These are phyloP conservation scores for Botryotinia calthae DNA, from an alignment of 2,329 filamentous ascomycete genomes.

Conservation along the genomic window DNA sequence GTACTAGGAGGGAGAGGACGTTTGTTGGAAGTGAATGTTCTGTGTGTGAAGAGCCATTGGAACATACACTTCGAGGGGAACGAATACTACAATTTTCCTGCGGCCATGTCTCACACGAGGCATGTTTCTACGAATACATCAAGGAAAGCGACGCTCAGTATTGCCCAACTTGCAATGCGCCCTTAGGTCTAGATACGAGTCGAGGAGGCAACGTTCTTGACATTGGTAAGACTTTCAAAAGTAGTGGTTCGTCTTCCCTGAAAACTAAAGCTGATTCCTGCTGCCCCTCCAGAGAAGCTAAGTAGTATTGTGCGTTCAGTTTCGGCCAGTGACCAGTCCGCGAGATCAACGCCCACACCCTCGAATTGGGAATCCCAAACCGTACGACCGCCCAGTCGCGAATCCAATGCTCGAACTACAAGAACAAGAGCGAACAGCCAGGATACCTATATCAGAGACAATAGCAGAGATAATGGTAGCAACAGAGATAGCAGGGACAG, in stretches of 20 bases:
- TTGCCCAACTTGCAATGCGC: constrained; percentile 90
- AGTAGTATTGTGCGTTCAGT: constrained; percentile 87
- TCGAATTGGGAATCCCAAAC: constrained; percentile 66
- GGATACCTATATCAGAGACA: constrained; percentile 39
- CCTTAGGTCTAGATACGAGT: constrained; percentile 85
- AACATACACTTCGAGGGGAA: constrained; percentile 92
- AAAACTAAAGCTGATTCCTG: constrained; percentile 29
- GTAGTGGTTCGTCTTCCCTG: constrained; percentile 37
- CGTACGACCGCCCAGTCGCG: constrained; percentile 53
- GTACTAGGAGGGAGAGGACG: constrained; percentile 82
- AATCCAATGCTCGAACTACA: constrained; percentile 30
- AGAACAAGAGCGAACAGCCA: constrained; percentile 36
- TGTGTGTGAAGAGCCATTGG: constrained; percentile 93
- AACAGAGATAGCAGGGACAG: constrained; percentile 43
- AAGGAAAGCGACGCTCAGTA: constrained; percentile 91
- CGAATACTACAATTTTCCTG: constrained; percentile 94
- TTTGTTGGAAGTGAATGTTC: constrained; percentile 94
- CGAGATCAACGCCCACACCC: constrained; percentile 49
- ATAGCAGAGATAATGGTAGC: constrained; percentile 38
- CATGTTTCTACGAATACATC: constrained; percentile 98
- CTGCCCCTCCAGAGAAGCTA: constrained; percentile 70
- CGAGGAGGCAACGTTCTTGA: constrained; percentile 89
- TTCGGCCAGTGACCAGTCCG: constrained; percentile 57
- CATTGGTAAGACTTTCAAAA: constrained; percentile 60
- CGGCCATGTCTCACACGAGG: constrained; percentile 94